Evolutionary conservation across 768 basidiomycete genomes (phyloP), one percentile per base, ranked within the genome.

Genomic region (Exsudoporus frostii): DNA sequence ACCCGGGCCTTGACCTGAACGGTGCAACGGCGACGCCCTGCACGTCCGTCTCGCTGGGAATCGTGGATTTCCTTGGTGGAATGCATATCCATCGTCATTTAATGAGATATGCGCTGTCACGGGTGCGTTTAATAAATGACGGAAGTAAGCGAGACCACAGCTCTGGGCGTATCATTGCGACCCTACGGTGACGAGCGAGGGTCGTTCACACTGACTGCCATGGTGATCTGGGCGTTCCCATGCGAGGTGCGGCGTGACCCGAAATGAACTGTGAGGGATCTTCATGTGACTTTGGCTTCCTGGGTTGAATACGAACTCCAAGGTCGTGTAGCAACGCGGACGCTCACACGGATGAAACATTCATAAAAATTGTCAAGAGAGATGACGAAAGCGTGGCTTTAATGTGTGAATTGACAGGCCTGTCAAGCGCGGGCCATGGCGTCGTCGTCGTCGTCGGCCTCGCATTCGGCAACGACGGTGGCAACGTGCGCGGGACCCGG

Each of bases 371-470:
- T 42, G 53, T 37, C 51, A 37, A 10, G 22, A 51, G 25, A 47
- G 47, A 25, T n/a, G 33, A 22, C 37, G n/a, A 30, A 53, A 40
- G 51, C 51, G 56, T 52, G 48, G 50, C 25, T 44, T 53, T 56
- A 55, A 60, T 60, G 36, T 48, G 29, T 33, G 40, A 46, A 44
- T 50, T 40, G 59, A 60, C 59, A 48, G 58, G 30, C 58, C 50
- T 55, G 58, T 59, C 58, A 54, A 29, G 6, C 15, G 9, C 15
- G 9, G 11, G 10, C 7, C 7, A 47, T 24, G 24, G 29, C 27
- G 33, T 46, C 38, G 17, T 29, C 13, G 38, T 43, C 53, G 30
- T 57, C 55, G 37, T 32, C 44, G 40, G 40, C 27, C 19, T 34
- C 43, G 10, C 20, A 30, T 51, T 29, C 43, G 43, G 43, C 19